Percentiles rank a stretch among this genome's conserved stretches.
These are phyloP conservation scores for Corylus heterophylla DNA, from an alignment of 306 rosid species.

Conservation along the genomic window DNA sequence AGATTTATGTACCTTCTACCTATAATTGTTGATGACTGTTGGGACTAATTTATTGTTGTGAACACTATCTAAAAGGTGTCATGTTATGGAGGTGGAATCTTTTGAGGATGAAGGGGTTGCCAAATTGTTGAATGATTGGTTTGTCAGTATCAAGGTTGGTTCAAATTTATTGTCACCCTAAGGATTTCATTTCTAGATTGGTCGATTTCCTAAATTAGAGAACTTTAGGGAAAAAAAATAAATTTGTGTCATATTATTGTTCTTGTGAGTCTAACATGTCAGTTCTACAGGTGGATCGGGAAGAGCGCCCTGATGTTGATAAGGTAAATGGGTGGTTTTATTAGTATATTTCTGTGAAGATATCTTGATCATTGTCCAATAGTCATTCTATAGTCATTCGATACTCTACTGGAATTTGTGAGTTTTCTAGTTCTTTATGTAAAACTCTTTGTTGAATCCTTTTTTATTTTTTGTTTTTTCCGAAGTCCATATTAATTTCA, in stretches of 20 bases:
- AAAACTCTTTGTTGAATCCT: not conserved
- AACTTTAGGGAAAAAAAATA: too few species aligned
- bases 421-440: not conserved
- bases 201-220: not conserved
- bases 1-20: not conserved
- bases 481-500: not conserved
- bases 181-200: conserved; percentile 4
- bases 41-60: conserved; percentile 23
- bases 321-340: conserved; percentile 51
- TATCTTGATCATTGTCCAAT: not conserved
- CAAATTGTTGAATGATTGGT: conserved; percentile 81
- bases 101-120: conserved; percentile 83
- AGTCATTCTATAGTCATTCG: not conserved
- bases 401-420: not conserved
- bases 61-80: conserved; percentile 65
- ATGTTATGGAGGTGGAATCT: conserved; percentile 98
- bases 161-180: conserved; percentile 1
- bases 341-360: not conserved
- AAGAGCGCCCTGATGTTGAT: conserved; percentile 97
- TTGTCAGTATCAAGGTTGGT: conserved; percentile 86
- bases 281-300: conserved; percentile 82
- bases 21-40: not conserved
- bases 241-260: conserved; percentile 10
- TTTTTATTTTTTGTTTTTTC: too few species aligned
- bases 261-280: conserved; percentile 31